phyloP scores from a whole-genome alignment of 257 asterid genomes.

The Schizonepeta tenuifolia region DNA sequence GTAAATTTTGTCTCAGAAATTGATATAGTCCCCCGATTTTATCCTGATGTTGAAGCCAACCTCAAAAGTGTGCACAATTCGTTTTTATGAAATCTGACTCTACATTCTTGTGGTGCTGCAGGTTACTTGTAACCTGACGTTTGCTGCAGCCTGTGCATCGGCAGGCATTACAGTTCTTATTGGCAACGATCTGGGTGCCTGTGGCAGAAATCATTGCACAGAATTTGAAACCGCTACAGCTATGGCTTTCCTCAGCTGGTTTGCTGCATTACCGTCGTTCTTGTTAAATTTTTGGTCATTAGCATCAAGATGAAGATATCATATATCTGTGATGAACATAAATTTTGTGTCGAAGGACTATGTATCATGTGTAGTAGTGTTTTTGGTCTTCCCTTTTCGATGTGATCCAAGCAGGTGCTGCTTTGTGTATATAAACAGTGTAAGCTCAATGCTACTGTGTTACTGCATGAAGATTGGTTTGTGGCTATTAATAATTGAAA shows the following conservation, averaged over 20 bases:
- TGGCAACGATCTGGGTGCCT: slow-evolving; percentile 78
- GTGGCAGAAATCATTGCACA: slow-evolving; percentile 78
- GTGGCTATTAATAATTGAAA: neutral
- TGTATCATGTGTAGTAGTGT: neutral
- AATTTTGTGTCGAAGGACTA: slow-evolving; percentile 18
- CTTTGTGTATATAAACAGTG: slow-evolving; percentile 28
- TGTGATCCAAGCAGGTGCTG: slow-evolving; percentile 23
- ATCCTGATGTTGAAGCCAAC: neutral
- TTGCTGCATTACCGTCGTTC: slow-evolving; percentile 82
- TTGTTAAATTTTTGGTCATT: slow-evolving; percentile 86
- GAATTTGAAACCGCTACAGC: slow-evolving; percentile 94
- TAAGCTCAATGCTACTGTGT: slow-evolving; percentile 17
- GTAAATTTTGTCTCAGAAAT: neutral
- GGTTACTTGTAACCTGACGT: slow-evolving; percentile 87
- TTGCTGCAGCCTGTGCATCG: slow-evolving; percentile 97
- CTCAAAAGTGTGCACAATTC: neutral
- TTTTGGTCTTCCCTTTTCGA: neutral
- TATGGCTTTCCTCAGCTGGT: slow-evolving; percentile 97
- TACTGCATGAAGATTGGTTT: slow-evolving; percentile 20
- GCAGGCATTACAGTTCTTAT: slow-evolving; percentile 97
- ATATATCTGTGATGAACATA: slow-evolving; percentile 4
- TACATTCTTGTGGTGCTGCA: slow-evolving; percentile 41
- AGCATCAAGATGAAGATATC: slow-evolving; percentile 65
- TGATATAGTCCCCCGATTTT: slow-evolving; percentile 17
- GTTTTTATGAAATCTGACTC: slow-evolving; percentile 17